Evolutionary conservation across 1,284 basidiomycete genomes (phyloP).

Genomic region (Melanopsichium pennsylvanicum): DNA sequence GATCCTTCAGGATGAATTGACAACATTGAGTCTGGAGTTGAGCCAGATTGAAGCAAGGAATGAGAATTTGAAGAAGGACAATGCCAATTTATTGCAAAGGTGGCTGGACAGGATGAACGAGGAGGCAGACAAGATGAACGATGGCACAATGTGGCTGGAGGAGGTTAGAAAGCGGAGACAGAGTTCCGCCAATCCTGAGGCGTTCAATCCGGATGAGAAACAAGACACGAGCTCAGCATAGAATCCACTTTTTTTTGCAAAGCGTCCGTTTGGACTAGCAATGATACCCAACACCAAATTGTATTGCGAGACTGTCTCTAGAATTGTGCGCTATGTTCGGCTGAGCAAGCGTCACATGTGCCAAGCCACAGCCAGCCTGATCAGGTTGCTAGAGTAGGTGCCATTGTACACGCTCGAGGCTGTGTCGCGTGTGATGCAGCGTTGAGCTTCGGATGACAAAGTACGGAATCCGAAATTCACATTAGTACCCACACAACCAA

Average conservation of each 20-base stretch:
- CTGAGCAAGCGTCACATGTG: too few species aligned
- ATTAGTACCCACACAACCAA: too few species aligned
- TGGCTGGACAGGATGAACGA: conserved; percentile 74
- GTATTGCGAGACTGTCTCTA: too few species aligned
- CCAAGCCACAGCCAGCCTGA: too few species aligned
- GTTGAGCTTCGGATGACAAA: too few species aligned
- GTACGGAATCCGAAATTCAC: too few species aligned
- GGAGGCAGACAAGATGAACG: conserved; percentile 94
- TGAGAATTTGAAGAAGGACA: conserved; percentile 83
- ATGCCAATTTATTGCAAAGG: conserved; percentile 86
- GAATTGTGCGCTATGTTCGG: conserved; percentile 3
- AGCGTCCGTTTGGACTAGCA: too few species aligned
- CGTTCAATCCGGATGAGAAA: not conserved
- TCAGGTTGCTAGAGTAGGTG: too few species aligned
- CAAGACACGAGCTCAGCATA: not conserved
- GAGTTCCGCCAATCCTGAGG: conserved; percentile 9
- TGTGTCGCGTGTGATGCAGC: too few species aligned
- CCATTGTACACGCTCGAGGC: too few species aligned
- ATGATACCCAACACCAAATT: conserved; percentile 11
- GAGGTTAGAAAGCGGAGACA: conserved; percentile 38
- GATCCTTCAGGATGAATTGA: conserved; percentile 81
- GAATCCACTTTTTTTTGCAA: too few species aligned
- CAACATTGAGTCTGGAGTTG: conserved; percentile 72
- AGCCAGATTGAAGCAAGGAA: conserved; percentile 87
- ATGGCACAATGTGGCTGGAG: conserved; percentile 65